Base-by-base conservation (phyloP, 768 basidiomycete species). In the Hortiboletus flavorubellus region DNA sequence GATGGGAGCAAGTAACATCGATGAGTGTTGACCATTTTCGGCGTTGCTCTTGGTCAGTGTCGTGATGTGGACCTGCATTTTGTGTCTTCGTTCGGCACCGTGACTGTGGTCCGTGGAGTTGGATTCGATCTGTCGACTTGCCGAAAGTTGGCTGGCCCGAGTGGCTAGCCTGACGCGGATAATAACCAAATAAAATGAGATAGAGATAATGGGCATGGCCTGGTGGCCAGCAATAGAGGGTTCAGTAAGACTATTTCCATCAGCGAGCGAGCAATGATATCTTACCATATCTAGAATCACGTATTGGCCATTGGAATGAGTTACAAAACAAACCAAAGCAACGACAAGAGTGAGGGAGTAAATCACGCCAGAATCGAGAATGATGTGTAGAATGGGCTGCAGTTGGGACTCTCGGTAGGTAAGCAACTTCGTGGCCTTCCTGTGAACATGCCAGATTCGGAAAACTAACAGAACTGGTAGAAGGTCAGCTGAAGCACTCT, bases 131-230 rank as follows among this genome's bases (percentile, higher is more conserved):
- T 23, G 34, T 26, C 29, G 35, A 14, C 16, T 29, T 29, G 41
- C 23, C 14, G 10, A 26, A 26, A 26, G 0, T 12, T 42, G 44
- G 6, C 11, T 54, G 11, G 29, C 7, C 21, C 39, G 50, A 29
- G 41, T 31, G 12, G 39, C 11, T 11, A 55, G 14, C 31, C 53
- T 44, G 16, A 59, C 49, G 2, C 47, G 53, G 31, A 61, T 49
- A 8, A 59, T 59, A 5, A 59, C 47, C 48, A 49, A 50, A 46
- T 61, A 61, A 43, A 55, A 61, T 18, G 51, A 40, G 51, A 61
- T 61, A 23, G 57, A 53, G 16, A 61, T 61, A 40, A 59, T 59
- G 4, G 59, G 51, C 51, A 41, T 43, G 31, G 26, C 16, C 49
- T 51, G 12, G 29, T 51, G 23, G 2, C 5, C 30, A 49, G 16